Percentiles rank a stretch among this genome's conserved stretches.
Conservation (phyloP, 2,329 filamentous ascomycete genomes). For the Fusarium guadeloupense region DNA sequence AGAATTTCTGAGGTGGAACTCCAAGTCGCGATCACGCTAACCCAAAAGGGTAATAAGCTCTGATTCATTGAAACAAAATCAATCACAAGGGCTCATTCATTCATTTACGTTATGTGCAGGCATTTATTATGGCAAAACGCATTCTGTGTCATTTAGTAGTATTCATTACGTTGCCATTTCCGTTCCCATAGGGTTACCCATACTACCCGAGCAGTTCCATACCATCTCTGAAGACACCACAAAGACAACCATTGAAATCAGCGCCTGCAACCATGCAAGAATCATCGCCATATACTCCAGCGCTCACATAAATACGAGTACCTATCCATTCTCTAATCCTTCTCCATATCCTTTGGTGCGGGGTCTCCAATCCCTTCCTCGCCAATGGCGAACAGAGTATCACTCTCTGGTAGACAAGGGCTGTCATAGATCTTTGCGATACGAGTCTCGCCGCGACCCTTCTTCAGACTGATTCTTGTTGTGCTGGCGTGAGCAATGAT, state of each 20-base stretch:
- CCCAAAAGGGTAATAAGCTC: conserved; percentile 51
- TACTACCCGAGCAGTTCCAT: conserved; percentile 1
- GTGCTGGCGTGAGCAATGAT: conserved; percentile 99
- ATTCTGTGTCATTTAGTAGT: neutral
- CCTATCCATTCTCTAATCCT: conserved; percentile 61
- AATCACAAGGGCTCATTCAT: neutral
- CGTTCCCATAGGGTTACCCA: neutral
- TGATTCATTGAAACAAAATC: neutral
- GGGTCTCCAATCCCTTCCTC: conserved; percentile 98
- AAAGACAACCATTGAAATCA: conserved; percentile 28
- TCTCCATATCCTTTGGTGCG: conserved; percentile 93
- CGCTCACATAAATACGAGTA: conserved; percentile 26
- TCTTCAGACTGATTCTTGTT: conserved; percentile 92
- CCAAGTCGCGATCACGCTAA: conserved; percentile 46
- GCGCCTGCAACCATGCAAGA: conserved; percentile 47
- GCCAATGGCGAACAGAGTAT: conserved; percentile 95
- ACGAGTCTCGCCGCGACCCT: conserved; percentile 92
- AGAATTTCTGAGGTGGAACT: conserved; percentile 47
- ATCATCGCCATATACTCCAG: conserved; percentile 36
- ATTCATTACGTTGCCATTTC: neutral
- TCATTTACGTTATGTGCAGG: no score
- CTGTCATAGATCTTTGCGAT: conserved; percentile 99
- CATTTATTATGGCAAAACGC: no score
- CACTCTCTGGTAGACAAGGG: conserved; percentile 94
- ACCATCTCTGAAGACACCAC: conserved; percentile 6